Evolutionary conservation across 2,329 filamentous ascomycete genomes (phyloP).

Genomic region (Curvularia sp.): DNA sequence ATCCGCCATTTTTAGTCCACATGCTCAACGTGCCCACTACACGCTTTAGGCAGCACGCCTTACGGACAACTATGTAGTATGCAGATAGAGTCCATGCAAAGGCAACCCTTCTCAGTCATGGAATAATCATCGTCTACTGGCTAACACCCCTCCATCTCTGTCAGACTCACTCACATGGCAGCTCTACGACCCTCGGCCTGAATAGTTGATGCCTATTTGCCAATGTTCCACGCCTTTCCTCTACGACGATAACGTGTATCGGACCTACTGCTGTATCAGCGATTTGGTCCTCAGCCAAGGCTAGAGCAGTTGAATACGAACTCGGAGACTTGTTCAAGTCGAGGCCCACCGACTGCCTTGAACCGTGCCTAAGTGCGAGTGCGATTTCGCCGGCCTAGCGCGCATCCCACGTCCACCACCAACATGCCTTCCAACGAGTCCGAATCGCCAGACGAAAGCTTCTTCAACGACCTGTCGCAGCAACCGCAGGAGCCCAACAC

Average conservation of each 20-base stretch:
- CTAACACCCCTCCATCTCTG: slow-evolving; percentile 1
- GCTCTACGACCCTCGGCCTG: slow-evolving; percentile 10
- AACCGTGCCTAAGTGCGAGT: slow-evolving; percentile 31
- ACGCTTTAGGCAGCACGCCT: slow-evolving; percentile 32
- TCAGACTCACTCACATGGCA: slow-evolving; percentile 6
- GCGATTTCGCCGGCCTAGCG: slow-evolving; percentile 8
- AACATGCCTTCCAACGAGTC: slow-evolving; percentile 42
- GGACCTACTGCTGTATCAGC: slow-evolving; percentile 6
- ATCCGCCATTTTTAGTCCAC: slow-evolving; percentile 43
- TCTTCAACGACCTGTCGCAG: slow-evolving; percentile 65
- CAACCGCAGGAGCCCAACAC: slow-evolving; percentile 47
- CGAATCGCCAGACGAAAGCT: slow-evolving; percentile 54
- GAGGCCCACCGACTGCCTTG: slow-evolving; percentile 1
- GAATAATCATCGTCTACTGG: slow-evolving; percentile 18
- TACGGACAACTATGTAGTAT: slow-evolving; percentile 22
- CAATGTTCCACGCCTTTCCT: slow-evolving; percentile 8
- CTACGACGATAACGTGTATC: slow-evolving; percentile 1
- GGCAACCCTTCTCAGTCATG: slow-evolving; percentile 22
- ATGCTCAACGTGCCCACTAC: slow-evolving; percentile 16
- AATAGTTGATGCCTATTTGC: slow-evolving; percentile 21
- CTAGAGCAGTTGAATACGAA: background rate
- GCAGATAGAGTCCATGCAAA: slow-evolving; percentile 20
- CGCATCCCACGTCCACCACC: slow-evolving; percentile 14
- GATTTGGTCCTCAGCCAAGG: slow-evolving; percentile 2
- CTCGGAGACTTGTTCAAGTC: slow-evolving; percentile 2